Percentiles rank a stretch among this genome's conserved stretches.
Conservation (phyloP, 2,329 filamentous ascomycete species). For the Phoma sp. region DNA sequence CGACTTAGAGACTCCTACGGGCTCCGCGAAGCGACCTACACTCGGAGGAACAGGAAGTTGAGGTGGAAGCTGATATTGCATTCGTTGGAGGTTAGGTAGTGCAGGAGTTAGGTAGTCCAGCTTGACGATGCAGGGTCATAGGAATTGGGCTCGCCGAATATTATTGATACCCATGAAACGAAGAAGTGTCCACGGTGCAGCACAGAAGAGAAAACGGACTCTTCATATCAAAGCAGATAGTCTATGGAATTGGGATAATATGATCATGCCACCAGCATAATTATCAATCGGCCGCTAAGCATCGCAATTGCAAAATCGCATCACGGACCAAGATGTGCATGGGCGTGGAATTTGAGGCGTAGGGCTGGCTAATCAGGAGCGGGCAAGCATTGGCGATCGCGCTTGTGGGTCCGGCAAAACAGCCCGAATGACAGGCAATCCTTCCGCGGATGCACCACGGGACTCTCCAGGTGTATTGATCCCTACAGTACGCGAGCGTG, state of each 20-base stretch:
- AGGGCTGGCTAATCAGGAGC: background rate
- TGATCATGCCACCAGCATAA: background rate
- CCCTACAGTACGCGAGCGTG: no score
- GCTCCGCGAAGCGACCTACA: background rate
- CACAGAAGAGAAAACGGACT: background rate
- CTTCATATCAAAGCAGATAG: background rate
- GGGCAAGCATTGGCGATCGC: constrained; percentile 3
- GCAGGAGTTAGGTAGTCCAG: constrained; percentile 3
- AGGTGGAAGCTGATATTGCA: background rate
- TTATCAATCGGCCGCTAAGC: background rate
- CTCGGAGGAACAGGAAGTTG: background rate
- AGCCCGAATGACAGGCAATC: background rate
- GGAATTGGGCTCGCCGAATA: background rate
- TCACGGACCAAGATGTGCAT: background rate
- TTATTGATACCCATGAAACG: constrained; percentile 9
- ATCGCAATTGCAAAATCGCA: background rate
- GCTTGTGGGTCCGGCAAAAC: background rate
- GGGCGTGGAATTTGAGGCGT: background rate
- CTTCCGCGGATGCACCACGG: background rate
- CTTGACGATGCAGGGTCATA: constrained; percentile 2
- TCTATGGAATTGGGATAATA: background rate
- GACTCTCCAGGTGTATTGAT: background rate
- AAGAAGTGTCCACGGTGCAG: background rate
- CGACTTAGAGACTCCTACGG: constrained; percentile 14
- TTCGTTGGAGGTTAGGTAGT: constrained; percentile 2